A percentile compares a stretch with the other conserved stretches of the same genome.
Conservation (phyloP, 768 basidiomycete genomes). For the Suillus brevipes region DNA sequence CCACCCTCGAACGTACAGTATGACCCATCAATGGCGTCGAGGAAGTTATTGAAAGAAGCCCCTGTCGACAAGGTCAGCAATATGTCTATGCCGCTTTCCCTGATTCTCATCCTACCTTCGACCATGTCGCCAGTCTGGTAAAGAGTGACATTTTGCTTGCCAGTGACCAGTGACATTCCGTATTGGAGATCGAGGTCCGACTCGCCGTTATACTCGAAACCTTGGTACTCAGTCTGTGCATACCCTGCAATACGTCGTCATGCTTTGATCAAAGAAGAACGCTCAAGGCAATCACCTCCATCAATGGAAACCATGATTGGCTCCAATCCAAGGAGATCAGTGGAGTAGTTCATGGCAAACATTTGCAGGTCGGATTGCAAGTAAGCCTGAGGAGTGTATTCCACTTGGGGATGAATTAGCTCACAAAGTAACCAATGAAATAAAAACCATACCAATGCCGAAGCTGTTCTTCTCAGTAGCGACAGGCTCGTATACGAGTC, state of each 20-base stretch:
- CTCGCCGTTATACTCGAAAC: conserved; percentile 52
- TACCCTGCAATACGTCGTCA: conserved; percentile 22
- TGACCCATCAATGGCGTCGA: conserved; percentile 45
- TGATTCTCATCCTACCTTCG: conserved; percentile 30
- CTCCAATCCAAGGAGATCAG: conserved; percentile 22
- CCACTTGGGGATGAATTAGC: conserved; percentile 22
- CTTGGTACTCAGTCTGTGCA: conserved; percentile 29
- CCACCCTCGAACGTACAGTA: conserved; percentile 47
- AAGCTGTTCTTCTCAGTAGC: conserved; percentile 32
- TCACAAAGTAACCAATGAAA: background rate
- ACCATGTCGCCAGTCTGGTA: conserved; percentile 47
- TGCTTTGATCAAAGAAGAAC: background rate
- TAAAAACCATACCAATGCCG: conserved; percentile 29
- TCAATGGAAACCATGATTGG: conserved; percentile 37
- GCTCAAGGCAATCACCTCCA: conserved; percentile 27
- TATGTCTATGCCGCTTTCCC: background rate
- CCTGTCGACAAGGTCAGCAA: conserved; percentile 24
- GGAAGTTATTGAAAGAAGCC: conserved; percentile 48
- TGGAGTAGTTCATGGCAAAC: conserved; percentile 32
- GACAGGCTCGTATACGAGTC: conserved; percentile 21
- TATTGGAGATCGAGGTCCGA: conserved; percentile 60
- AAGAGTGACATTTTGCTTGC: conserved; percentile 40
- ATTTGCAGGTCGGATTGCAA: conserved; percentile 32
- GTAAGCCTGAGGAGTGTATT: conserved; percentile 35
- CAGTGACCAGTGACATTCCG: conserved; percentile 48